These are phyloP conservation scores for Geotrichum aggregatum DNA, from an alignment of 1,139 yeast species.

Conservation along the genomic window DNA sequence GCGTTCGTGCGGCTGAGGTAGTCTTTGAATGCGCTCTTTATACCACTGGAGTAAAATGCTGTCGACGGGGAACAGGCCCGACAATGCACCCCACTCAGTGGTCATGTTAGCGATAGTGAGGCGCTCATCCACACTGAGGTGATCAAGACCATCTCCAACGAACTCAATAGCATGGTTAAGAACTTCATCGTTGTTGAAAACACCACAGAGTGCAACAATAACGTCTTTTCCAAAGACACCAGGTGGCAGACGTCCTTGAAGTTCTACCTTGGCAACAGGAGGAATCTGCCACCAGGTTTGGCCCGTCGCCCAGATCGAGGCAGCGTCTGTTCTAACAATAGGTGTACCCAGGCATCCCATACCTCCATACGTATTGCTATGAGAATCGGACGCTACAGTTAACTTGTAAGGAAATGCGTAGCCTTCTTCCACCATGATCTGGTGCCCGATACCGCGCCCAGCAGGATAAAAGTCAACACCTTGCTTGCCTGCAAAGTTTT, in stretches of 20 bases:
- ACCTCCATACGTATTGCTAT: slow-evolving; percentile 97
- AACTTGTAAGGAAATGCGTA: slow-evolving; percentile 92
- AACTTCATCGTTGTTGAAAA: slow-evolving; percentile 93
- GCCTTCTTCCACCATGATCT: slow-evolving; percentile 97
- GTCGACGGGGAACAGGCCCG: slow-evolving; percentile 95
- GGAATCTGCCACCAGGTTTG: slow-evolving; percentile 99
- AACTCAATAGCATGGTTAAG: slow-evolving; percentile 96
- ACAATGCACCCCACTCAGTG: slow-evolving; percentile 98
- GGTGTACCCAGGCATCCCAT: slow-evolving; percentile 95
- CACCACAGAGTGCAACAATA: slow-evolving; percentile 91
- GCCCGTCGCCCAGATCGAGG: slow-evolving; percentile 98
- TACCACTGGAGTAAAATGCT: slow-evolving; percentile 72
- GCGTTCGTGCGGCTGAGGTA: slow-evolving; percentile 84
- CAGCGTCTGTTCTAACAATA: slow-evolving; percentile 96
- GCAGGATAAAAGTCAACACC: slow-evolving; percentile 98
- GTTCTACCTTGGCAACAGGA: slow-evolving; percentile 92
- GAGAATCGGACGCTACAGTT: slow-evolving; percentile 96
- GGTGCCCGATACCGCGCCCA: slow-evolving; percentile 98
- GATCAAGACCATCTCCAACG: slow-evolving; percentile 76
- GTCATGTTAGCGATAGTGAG: slow-evolving; percentile 98
- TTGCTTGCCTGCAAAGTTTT: slow-evolving; percentile 79
- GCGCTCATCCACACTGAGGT: slow-evolving; percentile 81
- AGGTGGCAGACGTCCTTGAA: slow-evolving; percentile 71
- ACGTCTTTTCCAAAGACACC: slow-evolving; percentile 97
- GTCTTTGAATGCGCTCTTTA: slow-evolving; percentile 55